These are phyloP conservation scores for Wickerhamomyces sp. DNA, from an alignment of 1,139 yeast species.

Conservation along the genomic window DNA sequence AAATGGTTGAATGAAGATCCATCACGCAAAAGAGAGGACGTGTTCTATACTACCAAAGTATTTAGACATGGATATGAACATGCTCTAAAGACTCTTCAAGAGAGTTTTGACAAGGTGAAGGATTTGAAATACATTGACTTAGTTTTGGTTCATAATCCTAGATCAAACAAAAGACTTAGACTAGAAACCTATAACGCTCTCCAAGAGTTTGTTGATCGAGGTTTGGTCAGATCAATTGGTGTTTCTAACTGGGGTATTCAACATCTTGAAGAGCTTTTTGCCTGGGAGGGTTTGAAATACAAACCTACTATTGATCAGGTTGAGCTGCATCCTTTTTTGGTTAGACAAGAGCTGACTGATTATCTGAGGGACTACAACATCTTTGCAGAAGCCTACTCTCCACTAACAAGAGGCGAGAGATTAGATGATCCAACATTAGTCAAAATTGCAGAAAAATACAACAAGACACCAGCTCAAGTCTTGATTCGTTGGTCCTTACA, in stretches of 20 bases:
- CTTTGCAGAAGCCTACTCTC: slow-evolving; percentile 64
- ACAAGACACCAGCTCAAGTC: slow-evolving; percentile 36
- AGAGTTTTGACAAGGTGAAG: slow-evolving; percentile 23
- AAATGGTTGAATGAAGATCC: slow-evolving; percentile 48
- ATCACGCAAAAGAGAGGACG: slow-evolving; percentile 43
- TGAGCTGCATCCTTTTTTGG: slow-evolving; percentile 74
- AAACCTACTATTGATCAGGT: slow-evolving; percentile 65
- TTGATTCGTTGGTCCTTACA: slow-evolving; percentile 48
- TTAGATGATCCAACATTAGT: slow-evolving; percentile 44
- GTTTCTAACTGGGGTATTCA: slow-evolving; percentile 65
- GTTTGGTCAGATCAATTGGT: slow-evolving; percentile 54
- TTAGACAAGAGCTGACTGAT: slow-evolving; percentile 55
- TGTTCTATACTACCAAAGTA: slow-evolving; percentile 66
- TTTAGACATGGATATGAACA: slow-evolving; percentile 44
- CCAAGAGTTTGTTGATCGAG: slow-evolving; percentile 60
- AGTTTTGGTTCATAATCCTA: slow-evolving; percentile 56
- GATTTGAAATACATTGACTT: slow-evolving; percentile 37
- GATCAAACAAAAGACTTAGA: slow-evolving; percentile 44
- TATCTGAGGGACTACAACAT: slow-evolving; percentile 49
- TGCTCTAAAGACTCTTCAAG: slow-evolving; percentile 33
- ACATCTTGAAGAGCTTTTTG: slow-evolving; percentile 53
- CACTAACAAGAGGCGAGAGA: slow-evolving; percentile 59
- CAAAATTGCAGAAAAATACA: slow-evolving; percentile 31
- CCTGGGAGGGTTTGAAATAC: slow-evolving; percentile 45
- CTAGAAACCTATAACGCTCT: slow-evolving; percentile 56